A percentile compares a stretch with the other conserved stretches of the same genome.
phyloP scores from a whole-genome alignment of 192 early-diverging fungal genomes.

The Coemansia sp. region DNA sequence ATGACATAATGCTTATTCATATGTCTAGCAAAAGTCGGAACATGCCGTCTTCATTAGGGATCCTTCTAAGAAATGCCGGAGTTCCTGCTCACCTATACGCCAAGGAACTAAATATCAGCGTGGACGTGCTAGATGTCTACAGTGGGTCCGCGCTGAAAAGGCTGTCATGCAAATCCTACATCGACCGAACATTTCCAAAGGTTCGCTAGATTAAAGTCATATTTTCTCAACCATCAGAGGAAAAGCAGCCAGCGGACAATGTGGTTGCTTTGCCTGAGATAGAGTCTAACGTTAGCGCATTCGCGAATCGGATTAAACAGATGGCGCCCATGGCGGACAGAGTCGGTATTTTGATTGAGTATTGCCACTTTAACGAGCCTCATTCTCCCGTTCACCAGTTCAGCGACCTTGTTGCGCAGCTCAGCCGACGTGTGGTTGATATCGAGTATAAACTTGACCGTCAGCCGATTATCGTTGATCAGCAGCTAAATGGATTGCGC shows the following conservation, averaged over 20 bases:
- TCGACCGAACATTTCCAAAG: not conserved
- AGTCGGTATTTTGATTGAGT: not conserved
- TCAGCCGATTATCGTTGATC: not conserved
- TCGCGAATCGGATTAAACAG: not conserved
- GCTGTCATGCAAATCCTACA: not conserved
- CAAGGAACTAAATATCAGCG: not conserved
- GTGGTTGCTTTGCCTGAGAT: not conserved
- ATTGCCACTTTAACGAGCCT: too few relatives aligned
- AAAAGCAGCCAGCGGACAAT: not conserved
- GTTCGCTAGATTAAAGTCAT: not conserved
- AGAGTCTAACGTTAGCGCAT: not conserved
- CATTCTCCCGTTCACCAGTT: not conserved
- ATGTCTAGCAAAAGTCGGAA: not conserved
- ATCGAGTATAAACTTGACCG: not conserved
- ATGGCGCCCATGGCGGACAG: not conserved
- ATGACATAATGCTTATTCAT: not conserved
- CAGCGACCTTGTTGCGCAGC: not conserved
- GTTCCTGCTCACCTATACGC: not conserved
- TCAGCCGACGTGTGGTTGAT: not conserved
- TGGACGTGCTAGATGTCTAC: not conserved
- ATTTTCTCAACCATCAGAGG: not conserved
- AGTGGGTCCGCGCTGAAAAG: not conserved
- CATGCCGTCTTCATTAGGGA: not conserved
- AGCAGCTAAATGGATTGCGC: not conserved
- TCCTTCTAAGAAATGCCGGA: not conserved